Evolutionary conservation across 202 grass and related monocot species (phyloP).

Genomic region (Eragrostis tef): DNA sequence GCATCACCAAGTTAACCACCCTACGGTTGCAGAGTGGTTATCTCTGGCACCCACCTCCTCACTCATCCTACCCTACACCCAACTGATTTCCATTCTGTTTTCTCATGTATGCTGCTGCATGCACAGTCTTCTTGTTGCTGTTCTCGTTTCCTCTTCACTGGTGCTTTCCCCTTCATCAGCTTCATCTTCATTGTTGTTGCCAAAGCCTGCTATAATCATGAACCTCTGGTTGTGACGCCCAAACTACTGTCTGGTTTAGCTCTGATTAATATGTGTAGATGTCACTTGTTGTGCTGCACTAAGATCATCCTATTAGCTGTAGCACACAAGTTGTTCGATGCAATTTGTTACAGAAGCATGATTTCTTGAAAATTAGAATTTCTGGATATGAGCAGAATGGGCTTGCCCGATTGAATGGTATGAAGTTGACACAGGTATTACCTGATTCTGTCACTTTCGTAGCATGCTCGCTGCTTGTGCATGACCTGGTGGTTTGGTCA

Average conservation of each 20-base stretch:
- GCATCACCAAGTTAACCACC: neutral
- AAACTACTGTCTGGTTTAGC: neutral
- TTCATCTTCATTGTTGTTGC: too few species aligned
- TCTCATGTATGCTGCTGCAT: neutral
- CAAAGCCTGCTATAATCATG: too few species aligned
- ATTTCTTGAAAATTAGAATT: neutral
- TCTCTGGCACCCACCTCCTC: constrained; percentile 8
- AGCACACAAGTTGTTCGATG: neutral
- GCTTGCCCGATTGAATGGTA: neutral
- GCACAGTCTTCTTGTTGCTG: too few species aligned
- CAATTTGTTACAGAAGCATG: neutral
- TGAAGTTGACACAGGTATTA: neutral
- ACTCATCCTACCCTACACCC: neutral
- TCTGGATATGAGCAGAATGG: neutral
- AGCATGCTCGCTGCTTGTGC: neutral
- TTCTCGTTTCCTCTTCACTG: too few species aligned
- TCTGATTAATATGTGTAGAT: neutral
- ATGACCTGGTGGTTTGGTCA: neutral
- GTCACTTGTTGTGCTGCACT: neutral
- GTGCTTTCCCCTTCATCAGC: too few species aligned
- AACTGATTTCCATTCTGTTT: constrained; percentile 12
- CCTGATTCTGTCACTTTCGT: neutral
- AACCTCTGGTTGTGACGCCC: neutral
- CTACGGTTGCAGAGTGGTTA: neutral
- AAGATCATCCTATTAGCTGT: neutral